Evolutionary conservation across 2,329 filamentous ascomycete genomes (phyloP), one percentile per base, ranked within the genome.

Genomic region (Paecilomyces variotii): DNA sequence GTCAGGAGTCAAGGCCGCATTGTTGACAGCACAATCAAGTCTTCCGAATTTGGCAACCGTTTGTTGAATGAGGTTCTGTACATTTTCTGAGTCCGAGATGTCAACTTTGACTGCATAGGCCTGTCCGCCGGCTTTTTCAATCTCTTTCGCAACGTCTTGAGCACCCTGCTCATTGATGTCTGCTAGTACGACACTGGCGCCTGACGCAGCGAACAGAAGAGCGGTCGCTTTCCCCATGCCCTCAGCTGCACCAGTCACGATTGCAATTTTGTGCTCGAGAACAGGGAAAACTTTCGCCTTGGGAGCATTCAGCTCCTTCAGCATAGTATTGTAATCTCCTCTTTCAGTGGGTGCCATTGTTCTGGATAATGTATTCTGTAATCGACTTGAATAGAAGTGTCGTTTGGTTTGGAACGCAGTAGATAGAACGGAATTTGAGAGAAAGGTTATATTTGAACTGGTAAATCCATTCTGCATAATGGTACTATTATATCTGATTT

Each of bases 151-250:
- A 14, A 52, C 50, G 7, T 52, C 56, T n/a, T 65, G n/a, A 1
- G 60, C 61, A 7, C 67, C 63, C 10, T 65, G 54, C 27, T 60
- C 60, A 72, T 93, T 89, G 60, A 93, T 88, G 72, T 93, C 90
- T 19, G 87, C 85, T 32, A 94, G 79, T n/a, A 93, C 79, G 0
- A 94, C 89, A 69, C 86, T 88, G 27, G 89, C 89, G 26, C 90
- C 90, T 72, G 93, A 89, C 57, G 88, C 89, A 2, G 88, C 88
- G 66, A 93, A 92, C 4, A 91, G 61, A 11, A 63, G 61, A 4
- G 67, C 67, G 0, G 65, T 69, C 4, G 67, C 65, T 59, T 65
- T 67, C 10, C 70, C 70, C 60, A 73, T 73, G 0, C 70, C 71
- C 51, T 67, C 63, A 10, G 65, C 64, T 14, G 59, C 69, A 9